A percentile compares a stretch with the other conserved stretches of the same genome.
Evolutionary conservation across 352 stramenopile species (phyloP).

Genomic region (Nothophytophthora sp.): DNA sequence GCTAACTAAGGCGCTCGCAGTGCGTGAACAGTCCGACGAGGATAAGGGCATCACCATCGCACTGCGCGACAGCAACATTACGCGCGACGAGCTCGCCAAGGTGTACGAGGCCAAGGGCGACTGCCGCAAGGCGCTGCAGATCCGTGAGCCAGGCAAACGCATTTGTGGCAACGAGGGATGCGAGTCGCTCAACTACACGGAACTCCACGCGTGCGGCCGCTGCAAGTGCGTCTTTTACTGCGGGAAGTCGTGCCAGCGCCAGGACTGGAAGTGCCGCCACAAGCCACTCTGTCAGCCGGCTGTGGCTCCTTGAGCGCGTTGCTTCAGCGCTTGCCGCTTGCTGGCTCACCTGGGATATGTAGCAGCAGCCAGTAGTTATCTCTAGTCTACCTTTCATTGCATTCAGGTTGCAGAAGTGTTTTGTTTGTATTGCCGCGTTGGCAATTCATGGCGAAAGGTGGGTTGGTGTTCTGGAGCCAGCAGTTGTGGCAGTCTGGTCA

Average conservation of each 20-base stretch:
- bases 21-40: constrained; percentile 43
- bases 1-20: constrained; percentile 39
- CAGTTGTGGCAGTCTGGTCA: too few relatives aligned
- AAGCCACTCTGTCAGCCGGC: constrained; percentile 45
- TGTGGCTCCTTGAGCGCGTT: too few relatives aligned
- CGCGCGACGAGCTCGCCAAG: constrained; percentile 72
- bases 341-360: too few relatives aligned
- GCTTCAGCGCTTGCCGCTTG: too few relatives aligned
- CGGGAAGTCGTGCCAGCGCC: constrained; percentile 54
- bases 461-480: too few relatives aligned
- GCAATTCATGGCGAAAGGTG: too few relatives aligned
- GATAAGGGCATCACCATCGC: constrained; percentile 32
- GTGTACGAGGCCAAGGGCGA: constrained; percentile 68
- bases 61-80: constrained; percentile 62
- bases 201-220: constrained; percentile 50
- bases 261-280: constrained; percentile 72
- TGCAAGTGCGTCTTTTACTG: constrained; percentile 81
- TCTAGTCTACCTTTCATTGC: too few relatives aligned
- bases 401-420: too few relatives aligned
- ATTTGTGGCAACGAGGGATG: constrained; percentile 59
- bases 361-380: too few relatives aligned
- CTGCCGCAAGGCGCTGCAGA: constrained; percentile 38
- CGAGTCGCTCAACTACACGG: constrained; percentile 45
- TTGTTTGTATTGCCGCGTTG: too few relatives aligned
- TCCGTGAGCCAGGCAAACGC: constrained; percentile 42